phyloP scores from a whole-genome alignment of 305 asterid genomes.

The Fraxinus greggii region DNA sequence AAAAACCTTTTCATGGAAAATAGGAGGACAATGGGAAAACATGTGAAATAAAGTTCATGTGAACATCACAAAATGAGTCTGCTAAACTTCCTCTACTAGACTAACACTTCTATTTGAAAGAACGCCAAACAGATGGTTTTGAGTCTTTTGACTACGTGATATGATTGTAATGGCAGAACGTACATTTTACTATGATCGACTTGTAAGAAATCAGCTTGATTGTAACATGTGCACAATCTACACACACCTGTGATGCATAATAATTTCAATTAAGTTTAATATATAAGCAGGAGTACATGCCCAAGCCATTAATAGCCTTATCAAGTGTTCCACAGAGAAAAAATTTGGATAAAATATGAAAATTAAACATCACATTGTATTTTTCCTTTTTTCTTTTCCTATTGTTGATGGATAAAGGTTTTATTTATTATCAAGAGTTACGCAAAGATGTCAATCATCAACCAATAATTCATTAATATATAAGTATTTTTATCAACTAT shows the following conservation, averaged over 20 bases:
- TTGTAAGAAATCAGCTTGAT: background rate
- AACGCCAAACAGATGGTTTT: background rate
- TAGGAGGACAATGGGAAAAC: background rate
- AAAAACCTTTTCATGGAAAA: slow-evolving; percentile 25
- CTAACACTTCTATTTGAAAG: background rate
- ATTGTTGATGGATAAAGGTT: background rate
- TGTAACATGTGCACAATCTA: background rate
- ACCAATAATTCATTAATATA: background rate
- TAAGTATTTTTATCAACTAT: background rate
- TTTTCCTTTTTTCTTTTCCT: background rate
- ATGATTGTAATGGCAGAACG: background rate
- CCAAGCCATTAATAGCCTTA: background rate
- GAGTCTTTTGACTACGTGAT: background rate
- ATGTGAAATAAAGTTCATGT: background rate
- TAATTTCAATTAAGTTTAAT: background rate
- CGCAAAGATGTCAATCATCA: background rate
- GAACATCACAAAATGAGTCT: background rate
- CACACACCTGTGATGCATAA: background rate
- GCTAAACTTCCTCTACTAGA: background rate
- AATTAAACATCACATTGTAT: background rate
- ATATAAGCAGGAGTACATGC: background rate
- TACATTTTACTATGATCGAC: background rate
- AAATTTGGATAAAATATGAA: background rate
- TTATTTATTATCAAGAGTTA: background rate
- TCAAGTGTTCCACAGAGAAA: background rate